Conservation (phyloP, 805 yeast genomes). For the Yarrowia yakushimensis region DNA sequence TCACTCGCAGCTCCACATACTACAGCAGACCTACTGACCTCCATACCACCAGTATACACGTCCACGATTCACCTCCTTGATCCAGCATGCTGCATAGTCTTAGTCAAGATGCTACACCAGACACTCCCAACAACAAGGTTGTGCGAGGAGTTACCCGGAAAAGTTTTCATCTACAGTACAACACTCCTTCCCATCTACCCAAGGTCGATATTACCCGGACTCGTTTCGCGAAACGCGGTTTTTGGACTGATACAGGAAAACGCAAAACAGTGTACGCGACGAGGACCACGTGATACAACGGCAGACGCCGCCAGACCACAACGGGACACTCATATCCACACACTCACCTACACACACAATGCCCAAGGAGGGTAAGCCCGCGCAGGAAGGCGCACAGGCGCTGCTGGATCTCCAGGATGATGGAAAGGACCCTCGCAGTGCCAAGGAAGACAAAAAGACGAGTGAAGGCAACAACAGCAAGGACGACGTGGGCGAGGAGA, state of each 20-base stretch:
- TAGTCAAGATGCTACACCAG: background rate
- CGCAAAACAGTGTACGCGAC: constrained; percentile 15
- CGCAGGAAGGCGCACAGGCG: constrained; percentile 29
- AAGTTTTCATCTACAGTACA: constrained; percentile 23
- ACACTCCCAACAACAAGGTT: constrained; percentile 16
- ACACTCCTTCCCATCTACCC: constrained; percentile 24
- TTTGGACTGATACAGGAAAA: constrained; percentile 19
- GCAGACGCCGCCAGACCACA: background rate
- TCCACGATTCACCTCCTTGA: too few species aligned
- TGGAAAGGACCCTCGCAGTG: background rate
- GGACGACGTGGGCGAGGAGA: constrained; percentile 32
- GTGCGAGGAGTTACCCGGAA: constrained; percentile 19
- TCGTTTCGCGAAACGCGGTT: constrained; percentile 18
- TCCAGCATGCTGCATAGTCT: too few species aligned
- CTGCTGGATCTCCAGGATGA: constrained; percentile 28
- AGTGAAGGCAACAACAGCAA: constrained; percentile 14
- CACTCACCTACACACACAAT: background rate
- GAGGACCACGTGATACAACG: constrained; percentile 21
- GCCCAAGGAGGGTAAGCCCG: constrained; percentile 26
- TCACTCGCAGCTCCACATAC: too few species aligned
- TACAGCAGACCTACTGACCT: too few species aligned
- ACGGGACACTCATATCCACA: background rate
- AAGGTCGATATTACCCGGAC: constrained; percentile 21
- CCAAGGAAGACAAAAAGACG: background rate
- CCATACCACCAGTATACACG: too few species aligned